These are phyloP conservation scores for Tinospora cordifolia DNA, from an alignment of 164 flowering plant species.

Conservation along the genomic window DNA sequence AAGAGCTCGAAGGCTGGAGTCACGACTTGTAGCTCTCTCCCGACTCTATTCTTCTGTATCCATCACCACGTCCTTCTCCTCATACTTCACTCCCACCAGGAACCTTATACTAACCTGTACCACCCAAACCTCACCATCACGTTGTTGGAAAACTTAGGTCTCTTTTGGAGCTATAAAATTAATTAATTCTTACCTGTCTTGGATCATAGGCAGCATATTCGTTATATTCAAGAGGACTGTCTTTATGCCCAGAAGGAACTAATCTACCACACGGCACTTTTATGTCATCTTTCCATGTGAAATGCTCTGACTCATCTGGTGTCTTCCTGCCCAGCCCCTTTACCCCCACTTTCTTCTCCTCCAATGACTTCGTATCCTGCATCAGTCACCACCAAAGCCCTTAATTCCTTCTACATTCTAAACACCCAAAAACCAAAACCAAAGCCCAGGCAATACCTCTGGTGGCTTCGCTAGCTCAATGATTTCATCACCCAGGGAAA, in stretches of 20 bases:
- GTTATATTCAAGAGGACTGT: slow-evolving; percentile 64
- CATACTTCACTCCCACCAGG: slow-evolving; percentile 60
- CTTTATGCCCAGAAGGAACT: slow-evolving; percentile 48
- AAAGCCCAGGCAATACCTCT: slow-evolving; percentile 27
- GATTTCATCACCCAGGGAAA: slow-evolving; percentile 51
- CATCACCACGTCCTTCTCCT: slow-evolving; percentile 41
- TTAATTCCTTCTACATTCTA: background rate
- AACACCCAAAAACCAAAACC: background rate
- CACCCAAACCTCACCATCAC: background rate
- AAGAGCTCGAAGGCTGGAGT: too few species aligned
- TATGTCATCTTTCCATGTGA: slow-evolving; percentile 59
- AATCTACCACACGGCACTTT: slow-evolving; percentile 70
- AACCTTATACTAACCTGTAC: slow-evolving; percentile 61
- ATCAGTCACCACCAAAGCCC: background rate
- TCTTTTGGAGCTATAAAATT: too few species aligned
- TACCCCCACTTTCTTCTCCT: slow-evolving; percentile 56
- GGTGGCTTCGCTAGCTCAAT: slow-evolving; percentile 38
- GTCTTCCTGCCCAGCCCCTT: slow-evolving; percentile 65
- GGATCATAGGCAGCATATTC: slow-evolving; percentile 79
- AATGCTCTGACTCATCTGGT: slow-evolving; percentile 57
- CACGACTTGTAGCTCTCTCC: background rate
- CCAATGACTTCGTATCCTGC: slow-evolving; percentile 57
- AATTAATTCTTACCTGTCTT: slow-evolving; percentile 48
- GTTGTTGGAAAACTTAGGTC: background rate
- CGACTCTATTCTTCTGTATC: slow-evolving; percentile 21